Percentiles rank a stretch among this genome's conserved stretches.
phyloP scores from a whole-genome alignment of 768 basidiomycete species.

The Xanthoconium purpureum region DNA sequence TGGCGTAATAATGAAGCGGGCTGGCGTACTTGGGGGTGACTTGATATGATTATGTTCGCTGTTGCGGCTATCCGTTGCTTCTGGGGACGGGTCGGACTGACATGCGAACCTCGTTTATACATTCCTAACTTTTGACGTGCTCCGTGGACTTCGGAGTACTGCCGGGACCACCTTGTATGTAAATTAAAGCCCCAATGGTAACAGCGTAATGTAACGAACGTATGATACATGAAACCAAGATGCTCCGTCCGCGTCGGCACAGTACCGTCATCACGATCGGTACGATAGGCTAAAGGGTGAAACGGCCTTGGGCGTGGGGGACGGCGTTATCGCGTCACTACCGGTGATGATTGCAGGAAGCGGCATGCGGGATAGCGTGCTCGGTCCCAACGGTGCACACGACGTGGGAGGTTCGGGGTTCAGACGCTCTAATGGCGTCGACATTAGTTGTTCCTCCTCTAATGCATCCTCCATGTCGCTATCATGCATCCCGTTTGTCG shows the following conservation, averaged over 20 bases:
- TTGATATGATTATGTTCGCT: too few relatives aligned
- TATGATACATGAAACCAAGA: background rate
- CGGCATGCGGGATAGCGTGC: constrained; percentile 34
- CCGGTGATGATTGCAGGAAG: constrained; percentile 41
- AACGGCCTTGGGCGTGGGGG: constrained; percentile 32
- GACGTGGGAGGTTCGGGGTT: constrained; percentile 58
- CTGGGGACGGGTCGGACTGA: too few relatives aligned
- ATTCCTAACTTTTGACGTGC: too few relatives aligned
- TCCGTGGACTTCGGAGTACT: background rate
- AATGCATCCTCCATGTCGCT: background rate
- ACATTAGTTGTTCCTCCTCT: constrained; percentile 31
- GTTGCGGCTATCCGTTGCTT: too few relatives aligned
- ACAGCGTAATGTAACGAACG: background rate
- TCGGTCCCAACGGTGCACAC: constrained; percentile 42
- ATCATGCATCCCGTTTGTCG: background rate
- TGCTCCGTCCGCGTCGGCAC: background rate
- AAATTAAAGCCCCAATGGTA: background rate
- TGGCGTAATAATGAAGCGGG: background rate
- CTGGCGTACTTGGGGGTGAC: background rate
- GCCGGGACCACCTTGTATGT: background rate
- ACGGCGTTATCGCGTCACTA: constrained; percentile 46
- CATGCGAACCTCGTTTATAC: background rate
- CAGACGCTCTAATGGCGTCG: constrained; percentile 50
- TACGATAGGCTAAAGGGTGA: constrained; percentile 9
- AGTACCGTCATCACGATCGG: constrained; percentile 15